These are phyloP conservation scores for Pinguiococcus pyrenoidosus DNA, from an alignment of 108 stramenopile species.

Conservation along the genomic window DNA sequence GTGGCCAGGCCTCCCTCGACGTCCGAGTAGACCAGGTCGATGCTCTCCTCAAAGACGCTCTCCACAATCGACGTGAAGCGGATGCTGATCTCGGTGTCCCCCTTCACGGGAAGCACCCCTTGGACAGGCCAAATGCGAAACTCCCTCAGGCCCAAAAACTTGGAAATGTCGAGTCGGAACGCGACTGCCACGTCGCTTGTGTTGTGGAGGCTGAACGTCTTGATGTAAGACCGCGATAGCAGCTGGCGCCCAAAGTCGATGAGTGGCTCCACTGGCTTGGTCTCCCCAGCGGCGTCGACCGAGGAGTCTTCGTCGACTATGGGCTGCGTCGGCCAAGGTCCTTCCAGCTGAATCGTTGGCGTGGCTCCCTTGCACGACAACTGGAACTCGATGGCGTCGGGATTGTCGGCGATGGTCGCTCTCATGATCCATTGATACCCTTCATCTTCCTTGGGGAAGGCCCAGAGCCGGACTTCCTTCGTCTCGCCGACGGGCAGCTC, in stretches of 20 bases:
- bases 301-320: slow-evolving; percentile 1
- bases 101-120: slow-evolving; percentile 23
- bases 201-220: slow-evolving; percentile 29
- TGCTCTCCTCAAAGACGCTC: slow-evolving; percentile 9
- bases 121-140: slow-evolving; percentile 21
- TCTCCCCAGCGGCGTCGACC: slow-evolving; percentile 6
- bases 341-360: slow-evolving; percentile 20
- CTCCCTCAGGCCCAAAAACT: slow-evolving; percentile 21
- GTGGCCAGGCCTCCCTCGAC: slow-evolving; percentile 23
- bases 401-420: slow-evolving; percentile 27
- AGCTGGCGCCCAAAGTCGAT: slow-evolving; percentile 42
- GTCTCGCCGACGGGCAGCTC: slow-evolving; percentile 40
- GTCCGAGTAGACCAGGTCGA: slow-evolving; percentile 32
- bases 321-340: slow-evolving; percentile 24
- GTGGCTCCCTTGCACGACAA: slow-evolving; percentile 24
- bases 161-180: slow-evolving; percentile 31
- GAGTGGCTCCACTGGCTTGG: not conserved
- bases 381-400: slow-evolving; percentile 22
- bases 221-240: slow-evolving; percentile 26
- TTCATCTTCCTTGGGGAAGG: slow-evolving; percentile 26
- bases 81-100: slow-evolving; percentile 10
- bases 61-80: slow-evolving; percentile 30
- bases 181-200: slow-evolving; percentile 11
- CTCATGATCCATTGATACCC: too few species aligned
- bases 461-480: slow-evolving; percentile 37